phyloP scores from a whole-genome alignment of 768 basidiomycete genomes.

The Lentinula sp. region DNA sequence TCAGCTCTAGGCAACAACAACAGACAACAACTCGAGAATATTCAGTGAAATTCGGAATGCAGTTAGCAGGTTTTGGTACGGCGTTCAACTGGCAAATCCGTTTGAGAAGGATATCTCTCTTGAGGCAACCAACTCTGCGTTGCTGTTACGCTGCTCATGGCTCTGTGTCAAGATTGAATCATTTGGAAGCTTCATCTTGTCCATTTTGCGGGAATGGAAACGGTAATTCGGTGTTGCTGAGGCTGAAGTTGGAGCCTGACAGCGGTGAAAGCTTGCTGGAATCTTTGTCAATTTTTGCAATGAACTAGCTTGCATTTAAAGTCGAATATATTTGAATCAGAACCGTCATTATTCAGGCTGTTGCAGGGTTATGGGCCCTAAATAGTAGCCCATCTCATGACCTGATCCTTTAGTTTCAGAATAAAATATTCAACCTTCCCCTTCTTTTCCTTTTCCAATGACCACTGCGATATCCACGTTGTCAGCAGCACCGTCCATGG shows the following conservation, averaged over 20 bases:
- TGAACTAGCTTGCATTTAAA: background rate
- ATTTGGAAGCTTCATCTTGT: background rate
- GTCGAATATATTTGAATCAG: no score
- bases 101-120: background rate
- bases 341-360: background rate
- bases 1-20: no score
- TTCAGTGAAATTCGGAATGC: no score
- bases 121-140: background rate
- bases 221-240: background rate
- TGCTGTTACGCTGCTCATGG: background rate
- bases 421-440: background rate
- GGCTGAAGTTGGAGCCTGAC: background rate
- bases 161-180: background rate
- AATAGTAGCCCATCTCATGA: background rate
- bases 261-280: background rate
- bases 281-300: background rate
- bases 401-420: background rate
- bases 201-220: background rate
- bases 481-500: background rate
- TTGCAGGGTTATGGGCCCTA: background rate
- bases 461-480: background rate
- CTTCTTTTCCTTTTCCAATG: background rate
- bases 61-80: no score
- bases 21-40: no score
- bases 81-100: background rate